Percentiles rank a stretch among this genome's conserved stretches.
Evolutionary conservation across 495 filamentous ascomycete species (phyloP).

Genomic region (Aspergillus conjunctus): DNA sequence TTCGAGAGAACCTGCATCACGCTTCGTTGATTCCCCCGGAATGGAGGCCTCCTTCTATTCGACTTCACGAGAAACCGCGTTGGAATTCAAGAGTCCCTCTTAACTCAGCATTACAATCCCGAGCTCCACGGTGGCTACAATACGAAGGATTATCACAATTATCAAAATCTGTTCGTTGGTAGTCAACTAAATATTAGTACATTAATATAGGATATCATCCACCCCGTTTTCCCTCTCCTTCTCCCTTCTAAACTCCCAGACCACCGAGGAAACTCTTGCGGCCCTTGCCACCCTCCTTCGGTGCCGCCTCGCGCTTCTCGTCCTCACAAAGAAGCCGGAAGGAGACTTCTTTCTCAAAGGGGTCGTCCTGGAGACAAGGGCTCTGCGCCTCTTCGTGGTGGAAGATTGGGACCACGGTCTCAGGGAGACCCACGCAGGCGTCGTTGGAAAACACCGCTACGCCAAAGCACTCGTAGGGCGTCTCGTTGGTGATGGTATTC

Average conservation of each 20-base stretch:
- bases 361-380: slow-evolving; percentile 10
- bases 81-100: too few species aligned
- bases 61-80: too few species aligned
- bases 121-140: too few species aligned
- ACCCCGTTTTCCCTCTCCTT: background rate
- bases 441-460: slow-evolving; percentile 20
- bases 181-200: background rate
- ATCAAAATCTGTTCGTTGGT: too few species aligned
- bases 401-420: slow-evolving; percentile 17
- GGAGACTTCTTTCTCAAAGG: slow-evolving; percentile 17
- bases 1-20: too few species aligned
- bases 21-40: too few species aligned
- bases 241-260: background rate
- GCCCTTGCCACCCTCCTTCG: background rate
- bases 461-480: slow-evolving; percentile 13
- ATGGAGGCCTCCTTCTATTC: too few species aligned
- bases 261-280: background rate
- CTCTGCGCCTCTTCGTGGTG: background rate
- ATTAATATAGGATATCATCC: slow-evolving; percentile 4
- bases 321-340: slow-evolving; percentile 19
- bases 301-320: background rate
- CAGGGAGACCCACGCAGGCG: slow-evolving; percentile 18
- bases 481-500: slow-evolving; percentile 16
- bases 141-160: too few species aligned
- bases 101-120: too few species aligned